Conservation (phyloP, 371 early-diverging fungal species). For the Zychaea mexicana region DNA sequence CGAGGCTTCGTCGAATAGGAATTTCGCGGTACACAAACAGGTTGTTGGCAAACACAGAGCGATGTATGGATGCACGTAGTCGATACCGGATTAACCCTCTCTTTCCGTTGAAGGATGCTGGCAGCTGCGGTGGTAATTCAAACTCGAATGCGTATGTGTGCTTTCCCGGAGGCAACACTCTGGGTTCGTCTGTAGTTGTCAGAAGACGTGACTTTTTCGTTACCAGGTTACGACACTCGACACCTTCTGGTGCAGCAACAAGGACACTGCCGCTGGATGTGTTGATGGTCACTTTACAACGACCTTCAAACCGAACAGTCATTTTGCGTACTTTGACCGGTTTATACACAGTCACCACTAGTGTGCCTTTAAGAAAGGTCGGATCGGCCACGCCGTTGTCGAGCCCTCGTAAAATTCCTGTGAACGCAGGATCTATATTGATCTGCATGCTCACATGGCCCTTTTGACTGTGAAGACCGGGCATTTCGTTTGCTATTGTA, state of each 20-base stretch:
- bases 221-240: constrained; percentile 35
- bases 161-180: constrained; percentile 30
- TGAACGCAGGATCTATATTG: constrained; percentile 39
- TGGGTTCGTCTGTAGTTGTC: neutral
- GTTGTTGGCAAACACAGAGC: constrained; percentile 37
- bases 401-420: constrained; percentile 44
- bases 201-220: constrained; percentile 24
- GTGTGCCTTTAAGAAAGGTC: constrained; percentile 35
- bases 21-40: constrained; percentile 34
- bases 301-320: constrained; percentile 43
- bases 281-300: constrained; percentile 39
- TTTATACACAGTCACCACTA: constrained; percentile 29
- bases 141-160: constrained; percentile 38
- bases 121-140: constrained; percentile 42
- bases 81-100: constrained; percentile 45
- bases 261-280: constrained; percentile 17
- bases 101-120: constrained; percentile 45
- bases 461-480: neutral
- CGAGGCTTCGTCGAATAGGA: constrained; percentile 37
- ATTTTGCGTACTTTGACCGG: constrained; percentile 37
- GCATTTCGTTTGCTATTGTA: too few relatives aligned
- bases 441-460: neutral
- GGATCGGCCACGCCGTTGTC: constrained; percentile 46
- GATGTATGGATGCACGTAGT: constrained; percentile 34
- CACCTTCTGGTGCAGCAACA: constrained; percentile 25